Conservation (phyloP, 192 early-diverging fungal species). For the Gigaspora rosea region DNA sequence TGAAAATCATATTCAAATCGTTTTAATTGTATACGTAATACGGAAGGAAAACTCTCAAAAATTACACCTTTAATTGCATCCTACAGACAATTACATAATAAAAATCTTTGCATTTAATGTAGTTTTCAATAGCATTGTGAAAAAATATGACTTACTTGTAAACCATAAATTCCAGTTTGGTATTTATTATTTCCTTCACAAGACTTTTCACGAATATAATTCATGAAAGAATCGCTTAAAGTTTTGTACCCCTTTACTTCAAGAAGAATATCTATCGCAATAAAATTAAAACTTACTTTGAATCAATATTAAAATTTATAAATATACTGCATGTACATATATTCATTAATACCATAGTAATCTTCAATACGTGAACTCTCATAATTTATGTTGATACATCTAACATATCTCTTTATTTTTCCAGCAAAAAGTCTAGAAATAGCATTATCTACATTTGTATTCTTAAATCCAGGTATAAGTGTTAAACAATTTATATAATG, state of each 20-base stretch:
- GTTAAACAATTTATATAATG: too few relatives aligned
- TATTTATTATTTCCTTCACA: constrained; percentile 98
- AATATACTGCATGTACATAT: background rate
- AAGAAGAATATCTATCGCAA: constrained; percentile 83
- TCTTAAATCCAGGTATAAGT: constrained; percentile 38
- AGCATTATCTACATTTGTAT: constrained; percentile 89
- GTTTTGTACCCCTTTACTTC: constrained; percentile 94
- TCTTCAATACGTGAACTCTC: constrained; percentile 87
- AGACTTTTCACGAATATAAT: constrained; percentile 88
- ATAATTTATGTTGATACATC: constrained; percentile 54
- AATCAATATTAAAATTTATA: background rate
- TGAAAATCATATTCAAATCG: constrained; percentile 98
- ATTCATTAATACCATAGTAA: constrained; percentile 71
- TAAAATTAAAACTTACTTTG: background rate
- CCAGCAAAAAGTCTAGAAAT: constrained; percentile 90
- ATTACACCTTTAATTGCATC: constrained; percentile 96
- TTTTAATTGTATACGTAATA: constrained; percentile 95
- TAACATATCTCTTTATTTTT: constrained; percentile 97
- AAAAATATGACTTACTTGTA: constrained; percentile 56
- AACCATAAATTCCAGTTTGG: constrained; percentile 84
- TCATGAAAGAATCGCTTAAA: constrained; percentile 84
- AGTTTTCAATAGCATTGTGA: background rate
- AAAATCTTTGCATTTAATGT: too few relatives aligned
- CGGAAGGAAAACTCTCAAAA: constrained; percentile 89
- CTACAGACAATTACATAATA: constrained; percentile 26